Evolutionary conservation across 495 filamentous ascomycete genomes (phyloP), one percentile per base, ranked within the genome.

Genomic region (Daldinia loculata): DNA sequence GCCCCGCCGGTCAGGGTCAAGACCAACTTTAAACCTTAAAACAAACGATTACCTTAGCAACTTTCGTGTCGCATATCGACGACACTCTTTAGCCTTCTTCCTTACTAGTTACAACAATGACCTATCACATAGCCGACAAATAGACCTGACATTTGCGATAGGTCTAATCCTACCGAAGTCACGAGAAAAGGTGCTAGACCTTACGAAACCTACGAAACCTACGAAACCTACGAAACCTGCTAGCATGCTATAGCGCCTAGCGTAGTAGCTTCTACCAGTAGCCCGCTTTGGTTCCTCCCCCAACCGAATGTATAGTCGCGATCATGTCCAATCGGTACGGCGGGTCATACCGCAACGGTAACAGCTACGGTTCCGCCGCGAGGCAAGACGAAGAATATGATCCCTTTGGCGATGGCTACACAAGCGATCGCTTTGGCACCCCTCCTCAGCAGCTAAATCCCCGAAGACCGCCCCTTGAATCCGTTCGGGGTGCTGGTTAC

Each of bases 341-440:
- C 68, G 78, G 74, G 55, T 72, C 81, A 51, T 81, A 80, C 75
- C 81, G 82, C 57, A 81, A 78, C 51, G 60, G 72, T 45, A 67
- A 72, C 26, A 56, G 65, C 22, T 66, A 69, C 32, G 66, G 61
- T 29, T 61, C 67, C 30, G 60, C 66, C 14, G 77, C 73, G 57
- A 70, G 74, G 36, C 61, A 64, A 64, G 72, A 80, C 56, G 83
- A 81, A 1, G 82, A 81, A 70, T 83, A 83, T 64, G 80, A 85
- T 59, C 78, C 78, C 14, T 84, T 76, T 59, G 82, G 81, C 56
- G 82, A 83, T 19, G 80, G 81, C 48, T 83, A 84, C 45, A 69
- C 75, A 26, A 79, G 77, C 72, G 81, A 83, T 66, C 78, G 80
- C 0, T 79, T 72, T 59, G 75, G 70, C 43, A 57, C 66, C 29